A percentile compares a stretch with the other conserved stretches of the same genome.
phyloP scores from a whole-genome alignment of 2,329 filamentous ascomycete genomes.

The Neonectria ditissima region DNA sequence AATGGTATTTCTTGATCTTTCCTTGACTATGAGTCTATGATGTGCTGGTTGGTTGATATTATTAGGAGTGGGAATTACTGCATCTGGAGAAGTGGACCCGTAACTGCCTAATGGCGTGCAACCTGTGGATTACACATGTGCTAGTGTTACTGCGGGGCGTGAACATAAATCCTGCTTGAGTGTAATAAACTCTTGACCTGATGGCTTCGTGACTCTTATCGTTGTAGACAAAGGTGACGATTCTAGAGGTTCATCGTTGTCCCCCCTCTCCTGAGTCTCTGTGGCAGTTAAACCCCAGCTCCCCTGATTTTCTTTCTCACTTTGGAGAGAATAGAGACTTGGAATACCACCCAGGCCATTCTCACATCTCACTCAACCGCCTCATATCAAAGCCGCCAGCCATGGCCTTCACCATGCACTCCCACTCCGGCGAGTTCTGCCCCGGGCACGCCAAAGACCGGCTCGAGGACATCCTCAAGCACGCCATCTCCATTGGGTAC shows the following conservation, averaged over 20 bases:
- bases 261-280: background rate
- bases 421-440: slow-evolving; percentile 98
- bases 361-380: background rate
- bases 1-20: background rate
- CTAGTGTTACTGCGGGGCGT: background rate
- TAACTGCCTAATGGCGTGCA: background rate
- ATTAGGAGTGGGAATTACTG: slow-evolving; percentile 2
- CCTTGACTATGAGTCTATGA: background rate
- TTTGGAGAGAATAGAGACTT: too few species aligned
- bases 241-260: background rate
- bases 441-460: slow-evolving; percentile 86
- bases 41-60: background rate
- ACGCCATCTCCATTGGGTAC: slow-evolving; percentile 83
- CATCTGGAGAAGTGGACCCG: slow-evolving; percentile 9
- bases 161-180: slow-evolving; percentile 2
- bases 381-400: background rate
- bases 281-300: background rate
- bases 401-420: slow-evolving; percentile 99
- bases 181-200: background rate
- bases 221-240: background rate
- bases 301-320: too few species aligned
- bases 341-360: too few species aligned
- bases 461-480: slow-evolving; percentile 84
- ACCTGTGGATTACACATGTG: slow-evolving; percentile 14
- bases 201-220: background rate